Base-by-base conservation (phyloP, 345 rosid species). In the Linum trigynum region DNA sequence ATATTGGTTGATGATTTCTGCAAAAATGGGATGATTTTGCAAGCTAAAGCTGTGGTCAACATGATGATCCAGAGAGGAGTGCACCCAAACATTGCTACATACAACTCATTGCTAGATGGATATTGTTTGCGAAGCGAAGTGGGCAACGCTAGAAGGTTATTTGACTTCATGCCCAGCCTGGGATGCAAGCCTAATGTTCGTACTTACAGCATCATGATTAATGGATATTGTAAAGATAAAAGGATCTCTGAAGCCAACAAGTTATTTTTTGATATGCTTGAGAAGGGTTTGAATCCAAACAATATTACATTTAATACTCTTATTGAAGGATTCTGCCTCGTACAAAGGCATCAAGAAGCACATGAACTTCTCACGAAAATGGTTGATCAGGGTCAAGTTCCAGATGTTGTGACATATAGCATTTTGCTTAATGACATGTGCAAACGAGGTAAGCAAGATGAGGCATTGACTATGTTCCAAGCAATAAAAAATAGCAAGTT, bases 1-100 rank as follows among this genome's bases (percentile, higher is more conserved):
- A 53, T 5, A 7, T 9, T 39, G 39, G 51, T 61, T 61, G 71
- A 68, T 68, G 48, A 35, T 37, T 55, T 61, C 6, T 61, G 41
- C 57, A 68, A 61, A 39, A 36, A 68, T 38, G 66, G 61, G 32
- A 14, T 38, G 60, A 32, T 61, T 39, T 39, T 23, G 6, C 65
- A 68, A 53, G 66, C 71, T 14, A 40, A 50, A 50, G 9, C 16
- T 36, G 35, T 53, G n/a, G 5, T 68, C 36, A 16, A 11, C n/a
- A 16, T 39, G 37, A 68, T 61, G 71, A 68, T 68, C 3, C 51
- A 39, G 5, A 68, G 38, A 11, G 71, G 65, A 5, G 12, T 68
- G 39, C 17, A 16, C 23, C 71, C 71, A 2, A 17, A 57, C 23
- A 12, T 57, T 32, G 5, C 23, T 17, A 57, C 61, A 17, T 57